Evolutionary conservation across 108 stramenopile species (phyloP).

Genomic region (Skeletonema costatum): DNA sequence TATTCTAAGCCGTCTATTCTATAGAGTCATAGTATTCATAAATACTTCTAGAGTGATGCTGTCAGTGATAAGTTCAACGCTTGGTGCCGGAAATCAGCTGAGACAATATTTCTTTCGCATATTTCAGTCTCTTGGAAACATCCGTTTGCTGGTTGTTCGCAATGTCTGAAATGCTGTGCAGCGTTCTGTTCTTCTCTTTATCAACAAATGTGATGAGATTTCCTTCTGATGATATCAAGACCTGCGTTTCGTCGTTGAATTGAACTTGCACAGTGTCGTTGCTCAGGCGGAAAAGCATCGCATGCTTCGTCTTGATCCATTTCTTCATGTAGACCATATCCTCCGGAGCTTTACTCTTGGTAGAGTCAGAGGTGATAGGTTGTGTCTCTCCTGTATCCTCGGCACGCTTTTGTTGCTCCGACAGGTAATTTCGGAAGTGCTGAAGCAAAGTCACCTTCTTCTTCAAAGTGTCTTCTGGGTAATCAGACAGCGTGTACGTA

Average conservation of each 20-base stretch:
- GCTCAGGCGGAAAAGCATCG: conserved; percentile 95
- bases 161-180: conserved; percentile 73
- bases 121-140: conserved; percentile 89
- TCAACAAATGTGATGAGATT: conserved; percentile 87
- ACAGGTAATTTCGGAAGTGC: conserved; percentile 95
- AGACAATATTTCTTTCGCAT: conserved; percentile 91
- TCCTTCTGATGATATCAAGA: conserved; percentile 88
- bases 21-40: neutral
- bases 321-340: conserved; percentile 93
- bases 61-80: conserved; percentile 13
- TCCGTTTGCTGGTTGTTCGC: conserved; percentile 69
- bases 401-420: conserved; percentile 86
- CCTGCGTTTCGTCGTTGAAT: conserved; percentile 93
- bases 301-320: conserved; percentile 97
- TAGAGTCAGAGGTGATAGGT: conserved; percentile 20
- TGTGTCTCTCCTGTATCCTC: conserved; percentile 48
- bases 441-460: conserved; percentile 97
- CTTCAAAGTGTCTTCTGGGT: conserved; percentile 79
- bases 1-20: neutral
- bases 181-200: conserved; percentile 75
- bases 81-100: conserved; percentile 72
- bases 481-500: conserved; percentile 74
- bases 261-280: conserved; percentile 96
- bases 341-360: conserved; percentile 12
- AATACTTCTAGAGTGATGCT: neutral